phyloP scores from a whole-genome alignment of 2,329 filamentous ascomycete genomes.

The Ceratocystis cacaofunesta region DNA sequence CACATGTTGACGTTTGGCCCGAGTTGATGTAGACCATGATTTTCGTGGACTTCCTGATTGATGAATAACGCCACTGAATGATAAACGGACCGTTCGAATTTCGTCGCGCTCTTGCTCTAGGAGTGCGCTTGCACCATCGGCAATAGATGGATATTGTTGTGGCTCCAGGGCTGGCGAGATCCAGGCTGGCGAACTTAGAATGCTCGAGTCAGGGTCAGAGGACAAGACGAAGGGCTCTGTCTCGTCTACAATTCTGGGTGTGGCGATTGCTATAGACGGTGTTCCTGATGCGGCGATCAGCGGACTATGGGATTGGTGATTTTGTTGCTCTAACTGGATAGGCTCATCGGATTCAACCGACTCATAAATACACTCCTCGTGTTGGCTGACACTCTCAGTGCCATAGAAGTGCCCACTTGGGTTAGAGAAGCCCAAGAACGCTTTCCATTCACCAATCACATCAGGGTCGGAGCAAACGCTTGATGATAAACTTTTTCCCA shows the following conservation, averaged over 20 bases:
- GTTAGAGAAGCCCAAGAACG: conserved; percentile 8
- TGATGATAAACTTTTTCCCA: conserved; percentile 1
- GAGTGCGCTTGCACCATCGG: not conserved
- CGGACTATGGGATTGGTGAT: not conserved
- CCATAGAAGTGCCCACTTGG: not conserved
- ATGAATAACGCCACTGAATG: not conserved
- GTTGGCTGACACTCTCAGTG: not conserved
- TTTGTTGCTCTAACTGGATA: not conserved
- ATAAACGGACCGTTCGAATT: not conserved
- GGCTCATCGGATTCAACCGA: not conserved
- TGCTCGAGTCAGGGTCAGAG: not conserved
- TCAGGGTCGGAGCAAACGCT: conserved; percentile 6
- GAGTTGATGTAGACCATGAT: not conserved
- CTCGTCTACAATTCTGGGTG: not conserved
- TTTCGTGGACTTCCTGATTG: not conserved
- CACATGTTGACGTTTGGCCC: not conserved
- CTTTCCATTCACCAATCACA: conserved; percentile 10
- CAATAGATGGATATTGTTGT: not conserved
- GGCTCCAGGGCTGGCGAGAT: not conserved
- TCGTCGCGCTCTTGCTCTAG: not conserved
- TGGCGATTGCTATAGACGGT: not conserved
- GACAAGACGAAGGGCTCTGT: not conserved
- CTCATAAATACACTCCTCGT: not conserved
- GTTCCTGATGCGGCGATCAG: not conserved
- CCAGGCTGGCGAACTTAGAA: not conserved